These are phyloP conservation scores for Schizochytrium sp. DNA, from an alignment of 108 stramenopile species.

Conservation along the genomic window DNA sequence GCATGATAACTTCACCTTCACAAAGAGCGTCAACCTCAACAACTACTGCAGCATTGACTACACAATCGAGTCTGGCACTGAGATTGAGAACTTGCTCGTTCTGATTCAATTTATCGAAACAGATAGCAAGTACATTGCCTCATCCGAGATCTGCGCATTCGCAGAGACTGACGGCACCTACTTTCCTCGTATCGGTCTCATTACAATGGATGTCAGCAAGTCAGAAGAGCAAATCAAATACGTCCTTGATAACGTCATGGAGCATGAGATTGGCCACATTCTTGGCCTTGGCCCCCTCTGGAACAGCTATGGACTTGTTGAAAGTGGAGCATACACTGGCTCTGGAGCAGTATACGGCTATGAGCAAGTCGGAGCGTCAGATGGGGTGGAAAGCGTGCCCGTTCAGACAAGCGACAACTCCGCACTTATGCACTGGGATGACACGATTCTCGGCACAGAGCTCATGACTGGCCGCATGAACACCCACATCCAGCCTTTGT, in stretches of 20 bases:
- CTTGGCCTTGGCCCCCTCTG: background rate
- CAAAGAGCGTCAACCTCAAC: background rate
- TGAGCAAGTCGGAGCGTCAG: background rate
- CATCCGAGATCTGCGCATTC: background rate
- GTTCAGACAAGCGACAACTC: background rate
- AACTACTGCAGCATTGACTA: conserved; percentile 24
- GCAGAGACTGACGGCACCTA: background rate
- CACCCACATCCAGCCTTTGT: background rate
- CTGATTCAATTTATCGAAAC: background rate
- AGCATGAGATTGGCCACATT: conserved; percentile 23
- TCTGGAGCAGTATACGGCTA: background rate
- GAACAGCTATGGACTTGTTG: background rate
- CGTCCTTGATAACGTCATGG: background rate
- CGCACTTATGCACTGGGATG: background rate
- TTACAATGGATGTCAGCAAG: background rate
- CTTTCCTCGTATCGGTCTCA: background rate
- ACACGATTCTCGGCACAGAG: background rate
- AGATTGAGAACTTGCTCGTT: background rate
- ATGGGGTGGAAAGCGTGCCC: background rate
- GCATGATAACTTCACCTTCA: conserved; percentile 3
- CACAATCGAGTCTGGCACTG: background rate
- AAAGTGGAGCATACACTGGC: background rate
- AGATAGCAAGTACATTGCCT: background rate
- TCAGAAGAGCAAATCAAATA: background rate
- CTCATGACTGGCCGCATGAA: background rate